Conservation (phyloP, 2,329 filamentous ascomycete species). For the Pseudocercospora eumusae region DNA sequence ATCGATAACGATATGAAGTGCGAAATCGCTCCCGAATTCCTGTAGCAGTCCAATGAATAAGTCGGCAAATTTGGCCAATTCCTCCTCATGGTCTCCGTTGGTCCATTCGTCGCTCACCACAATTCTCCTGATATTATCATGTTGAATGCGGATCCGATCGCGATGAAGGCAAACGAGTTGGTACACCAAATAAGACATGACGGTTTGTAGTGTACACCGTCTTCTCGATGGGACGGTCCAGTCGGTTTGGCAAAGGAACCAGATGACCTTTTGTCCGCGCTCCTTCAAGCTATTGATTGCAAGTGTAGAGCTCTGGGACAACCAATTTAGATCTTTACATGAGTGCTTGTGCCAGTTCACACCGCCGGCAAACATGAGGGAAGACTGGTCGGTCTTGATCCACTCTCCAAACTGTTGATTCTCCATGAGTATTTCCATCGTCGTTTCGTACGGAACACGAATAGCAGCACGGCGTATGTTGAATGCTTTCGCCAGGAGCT, state of each 20-base stretch:
- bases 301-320: neutral
- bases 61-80: neutral
- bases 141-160: too few species aligned
- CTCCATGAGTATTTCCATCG: neutral
- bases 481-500: neutral
- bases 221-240: neutral
- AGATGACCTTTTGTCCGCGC: neutral
- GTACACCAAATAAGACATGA: too few species aligned
- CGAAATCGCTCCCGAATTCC: neutral
- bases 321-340: neutral
- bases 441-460: neutral
- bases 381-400: neutral
- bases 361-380: neutral
- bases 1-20: neutral
- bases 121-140: too few species aligned
- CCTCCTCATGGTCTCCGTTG: neutral
- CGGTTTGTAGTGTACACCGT: too few species aligned
- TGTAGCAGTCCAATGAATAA: neutral
- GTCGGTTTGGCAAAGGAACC: neutral
- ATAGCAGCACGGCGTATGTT: neutral
- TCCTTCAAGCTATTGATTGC: neutral
- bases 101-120: too few species aligned
- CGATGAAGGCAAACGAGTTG: too few species aligned
- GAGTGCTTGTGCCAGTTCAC: neutral
- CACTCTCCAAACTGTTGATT: neutral